Conservation (phyloP, 31 red algal species). For the Asparagopsis taxiformis region DNA sequence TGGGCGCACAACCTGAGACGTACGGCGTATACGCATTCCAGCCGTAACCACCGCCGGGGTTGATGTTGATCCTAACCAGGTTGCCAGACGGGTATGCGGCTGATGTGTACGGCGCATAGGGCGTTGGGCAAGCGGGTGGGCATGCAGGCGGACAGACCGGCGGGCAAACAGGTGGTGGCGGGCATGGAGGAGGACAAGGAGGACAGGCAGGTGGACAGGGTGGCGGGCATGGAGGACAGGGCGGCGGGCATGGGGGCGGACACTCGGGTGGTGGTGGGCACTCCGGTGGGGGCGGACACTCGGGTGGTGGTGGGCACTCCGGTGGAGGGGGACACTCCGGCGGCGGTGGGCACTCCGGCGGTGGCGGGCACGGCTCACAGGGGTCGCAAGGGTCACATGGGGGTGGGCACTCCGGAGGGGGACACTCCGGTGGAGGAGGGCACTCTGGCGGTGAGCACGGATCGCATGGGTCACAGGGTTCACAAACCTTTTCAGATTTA, state of each 20-base stretch:
- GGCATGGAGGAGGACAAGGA: not conserved
- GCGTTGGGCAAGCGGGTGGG: constrained; percentile 5
- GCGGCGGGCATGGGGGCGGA: constrained; percentile 10
- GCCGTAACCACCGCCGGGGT: constrained; percentile 11
- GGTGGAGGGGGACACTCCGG: not conserved
- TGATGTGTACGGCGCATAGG: constrained; percentile 28
- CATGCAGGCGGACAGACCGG: not conserved
- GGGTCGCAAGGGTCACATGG: no score
- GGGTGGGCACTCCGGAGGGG: constrained; percentile 4
- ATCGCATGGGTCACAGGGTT: not conserved
- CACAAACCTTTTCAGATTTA: not conserved
- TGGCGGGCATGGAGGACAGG: constrained; percentile 23
- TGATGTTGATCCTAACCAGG: constrained; percentile 56
- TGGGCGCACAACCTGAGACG: not conserved
- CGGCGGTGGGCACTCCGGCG: not conserved
- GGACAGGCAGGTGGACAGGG: constrained; percentile 20
- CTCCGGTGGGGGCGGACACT: constrained; percentile 2
- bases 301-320: not conserved
- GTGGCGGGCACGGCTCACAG: constrained; percentile 10
- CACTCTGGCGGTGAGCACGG: not conserved
- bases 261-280: constrained; percentile 17
- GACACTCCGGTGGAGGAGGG: not conserved
- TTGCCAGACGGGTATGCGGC: constrained; percentile 8
- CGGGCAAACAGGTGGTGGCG: not conserved
- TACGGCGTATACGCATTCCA: constrained; percentile 21